These are phyloP conservation scores for Tricholoma furcatifolium DNA, from an alignment of 768 basidiomycete genomes.

Conservation along the genomic window DNA sequence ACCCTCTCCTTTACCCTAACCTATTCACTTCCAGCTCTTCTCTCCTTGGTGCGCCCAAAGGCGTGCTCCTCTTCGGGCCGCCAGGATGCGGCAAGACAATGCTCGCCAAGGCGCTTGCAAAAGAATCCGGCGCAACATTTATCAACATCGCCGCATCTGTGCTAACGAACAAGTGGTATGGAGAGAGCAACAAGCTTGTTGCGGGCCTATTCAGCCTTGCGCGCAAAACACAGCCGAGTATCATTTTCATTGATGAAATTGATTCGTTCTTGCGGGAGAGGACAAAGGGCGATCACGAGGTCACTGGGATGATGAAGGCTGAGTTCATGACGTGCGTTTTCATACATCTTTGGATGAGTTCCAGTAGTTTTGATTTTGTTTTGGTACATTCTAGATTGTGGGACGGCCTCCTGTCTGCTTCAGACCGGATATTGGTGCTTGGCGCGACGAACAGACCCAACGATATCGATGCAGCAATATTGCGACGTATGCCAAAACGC, in stretches of 20 bases:
- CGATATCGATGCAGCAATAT: constrained; percentile 84
- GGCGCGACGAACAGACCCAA: constrained; percentile 95
- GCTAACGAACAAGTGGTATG: constrained; percentile 50
- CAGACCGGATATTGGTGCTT: constrained; percentile 83
- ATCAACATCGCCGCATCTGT: constrained; percentile 60
- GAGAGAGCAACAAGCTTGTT: constrained; percentile 84
- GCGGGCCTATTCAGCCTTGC: constrained; percentile 93
- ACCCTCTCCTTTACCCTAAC: constrained; percentile 86
- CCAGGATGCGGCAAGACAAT: constrained; percentile 99
- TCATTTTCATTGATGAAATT: constrained; percentile 99
- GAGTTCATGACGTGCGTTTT: constrained; percentile 84
- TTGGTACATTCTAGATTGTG: constrained; percentile 58
- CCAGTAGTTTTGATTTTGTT: neutral
- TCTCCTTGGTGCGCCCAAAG: constrained; percentile 90
- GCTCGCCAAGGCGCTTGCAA: constrained; percentile 98
- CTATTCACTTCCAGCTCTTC: constrained; percentile 82
- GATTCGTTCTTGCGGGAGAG: constrained; percentile 93
- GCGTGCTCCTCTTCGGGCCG: constrained; percentile 93
- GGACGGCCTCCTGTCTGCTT: constrained; percentile 87
- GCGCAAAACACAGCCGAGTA: constrained; percentile 88
- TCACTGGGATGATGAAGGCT: constrained; percentile 98
- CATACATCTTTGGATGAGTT: neutral
- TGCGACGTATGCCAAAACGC: constrained; percentile 98
- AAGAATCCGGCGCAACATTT: constrained; percentile 96
- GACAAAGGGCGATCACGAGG: constrained; percentile 89